Conservation (phyloP, 2,329 filamentous ascomycete genomes). For the Xylaria multiplex region DNA sequence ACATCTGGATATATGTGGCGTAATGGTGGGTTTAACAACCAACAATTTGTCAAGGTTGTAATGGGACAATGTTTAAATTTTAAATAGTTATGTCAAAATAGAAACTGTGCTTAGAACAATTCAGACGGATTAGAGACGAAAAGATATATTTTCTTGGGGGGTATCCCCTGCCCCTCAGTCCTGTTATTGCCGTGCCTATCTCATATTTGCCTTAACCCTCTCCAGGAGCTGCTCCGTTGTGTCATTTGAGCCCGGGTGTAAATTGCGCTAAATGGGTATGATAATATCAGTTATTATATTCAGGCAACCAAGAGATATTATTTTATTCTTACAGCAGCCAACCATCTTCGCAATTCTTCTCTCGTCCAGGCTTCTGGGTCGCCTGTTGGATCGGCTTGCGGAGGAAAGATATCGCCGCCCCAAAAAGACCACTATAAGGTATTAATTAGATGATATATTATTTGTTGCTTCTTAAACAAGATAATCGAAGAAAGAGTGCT, state of each 20-base stretch:
- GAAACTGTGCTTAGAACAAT: neutral
- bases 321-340: constrained; percentile 73
- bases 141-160: neutral
- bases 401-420: constrained; percentile 85
- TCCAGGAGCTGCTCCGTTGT: constrained; percentile 73
- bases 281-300: constrained; percentile 24
- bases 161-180: neutral
- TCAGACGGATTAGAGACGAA: neutral
- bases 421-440: constrained; percentile 75
- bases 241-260: constrained; percentile 68
- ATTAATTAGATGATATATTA: constrained; percentile 10
- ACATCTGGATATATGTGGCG: neutral
- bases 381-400: constrained; percentile 78
- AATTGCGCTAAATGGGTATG: constrained; percentile 63
- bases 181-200: constrained; percentile 32
- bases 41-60: neutral
- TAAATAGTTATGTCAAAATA: neutral
- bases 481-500: neutral
- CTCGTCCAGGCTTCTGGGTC: constrained; percentile 77
- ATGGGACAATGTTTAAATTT: no score
- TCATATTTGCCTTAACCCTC: constrained; percentile 74
- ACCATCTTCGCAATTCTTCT: constrained; percentile 83
- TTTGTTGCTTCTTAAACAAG: neutral
- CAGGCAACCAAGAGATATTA: neutral
- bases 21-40: no score